phyloP scores from a whole-genome alignment of 192 early-diverging fungal species.

The Coemansia sp. region DNA sequence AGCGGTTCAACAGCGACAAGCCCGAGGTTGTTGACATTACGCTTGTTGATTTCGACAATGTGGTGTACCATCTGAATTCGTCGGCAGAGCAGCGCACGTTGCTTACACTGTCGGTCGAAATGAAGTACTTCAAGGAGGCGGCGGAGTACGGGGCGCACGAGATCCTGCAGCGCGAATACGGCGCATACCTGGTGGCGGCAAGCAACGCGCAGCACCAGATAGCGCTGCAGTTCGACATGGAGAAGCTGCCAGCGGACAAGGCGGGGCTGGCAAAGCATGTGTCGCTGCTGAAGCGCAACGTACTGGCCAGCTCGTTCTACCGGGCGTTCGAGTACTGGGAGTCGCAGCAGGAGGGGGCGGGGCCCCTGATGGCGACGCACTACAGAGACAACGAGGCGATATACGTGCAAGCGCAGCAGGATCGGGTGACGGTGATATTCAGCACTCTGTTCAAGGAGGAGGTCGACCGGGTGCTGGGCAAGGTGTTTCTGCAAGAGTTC shows the following conservation, averaged over 20 bases:
- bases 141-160: constrained; percentile 78
- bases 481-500: constrained; percentile 99
- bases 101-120: constrained; percentile 76
- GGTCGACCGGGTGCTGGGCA: constrained; percentile 92
- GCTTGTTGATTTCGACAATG: constrained; percentile 97
- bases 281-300: constrained; percentile 91
- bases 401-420: constrained; percentile 85
- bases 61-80: constrained; percentile 82
- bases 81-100: constrained; percentile 50
- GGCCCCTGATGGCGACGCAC: constrained; percentile 85
- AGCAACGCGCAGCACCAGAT: constrained; percentile 78
- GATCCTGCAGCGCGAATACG: constrained; percentile 86
- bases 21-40: constrained; percentile 73
- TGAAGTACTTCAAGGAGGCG: constrained; percentile 85
- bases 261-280: constrained; percentile 79
- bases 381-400: constrained; percentile 95
- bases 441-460: constrained; percentile 97
- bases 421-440: constrained; percentile 98
- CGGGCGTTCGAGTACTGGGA: constrained; percentile 84
- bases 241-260: constrained; percentile 73
- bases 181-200: constrained; percentile 60
- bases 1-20: constrained; percentile 68
- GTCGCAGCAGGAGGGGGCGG: constrained; percentile 71
- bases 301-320: constrained; percentile 92
- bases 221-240: constrained; percentile 80